These are phyloP conservation scores for Cokeromyces recurvatus DNA, from an alignment of 371 early-diverging fungal species.

Conservation along the genomic window DNA sequence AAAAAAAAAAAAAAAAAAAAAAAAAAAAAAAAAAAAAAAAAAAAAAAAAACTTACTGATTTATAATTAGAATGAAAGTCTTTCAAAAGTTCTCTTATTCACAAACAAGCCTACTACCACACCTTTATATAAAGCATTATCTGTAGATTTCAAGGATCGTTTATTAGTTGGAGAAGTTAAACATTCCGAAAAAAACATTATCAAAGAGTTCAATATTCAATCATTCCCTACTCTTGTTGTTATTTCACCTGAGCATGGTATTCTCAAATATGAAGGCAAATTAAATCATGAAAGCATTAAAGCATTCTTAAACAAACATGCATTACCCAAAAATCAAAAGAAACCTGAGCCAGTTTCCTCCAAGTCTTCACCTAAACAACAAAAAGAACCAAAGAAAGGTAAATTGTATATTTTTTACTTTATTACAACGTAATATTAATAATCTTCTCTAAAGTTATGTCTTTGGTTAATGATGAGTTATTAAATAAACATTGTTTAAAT, in stretches of 20 bases:
- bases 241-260: conserved; percentile 37
- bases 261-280: conserved; percentile 40
- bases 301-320: conserved; percentile 60
- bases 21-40: conserved; percentile 5
- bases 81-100: conserved; percentile 73
- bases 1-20: background rate
- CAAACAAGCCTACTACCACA: conserved; percentile 67
- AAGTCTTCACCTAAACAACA: background rate
- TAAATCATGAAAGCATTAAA: conserved; percentile 52
- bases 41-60: conserved; percentile 3
- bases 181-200: conserved; percentile 47
- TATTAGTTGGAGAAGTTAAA: conserved; percentile 73
- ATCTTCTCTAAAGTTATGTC: conserved; percentile 8
- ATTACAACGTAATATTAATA: too few relatives aligned
- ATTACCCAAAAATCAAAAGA: conserved; percentile 16
- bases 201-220: conserved; percentile 49
- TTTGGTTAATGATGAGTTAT: conserved; percentile 8
- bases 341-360: conserved; percentile 14
- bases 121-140: conserved; percentile 85
- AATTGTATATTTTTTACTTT: background rate
- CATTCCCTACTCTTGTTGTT: conserved; percentile 64
- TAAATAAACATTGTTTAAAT: conserved; percentile 10
- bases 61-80: conserved; percentile 33
- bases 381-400: conserved; percentile 14
- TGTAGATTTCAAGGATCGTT: conserved; percentile 61